Conservation (phyloP, 2,329 filamentous ascomycete genomes). For the Graphilbum sp. region DNA sequence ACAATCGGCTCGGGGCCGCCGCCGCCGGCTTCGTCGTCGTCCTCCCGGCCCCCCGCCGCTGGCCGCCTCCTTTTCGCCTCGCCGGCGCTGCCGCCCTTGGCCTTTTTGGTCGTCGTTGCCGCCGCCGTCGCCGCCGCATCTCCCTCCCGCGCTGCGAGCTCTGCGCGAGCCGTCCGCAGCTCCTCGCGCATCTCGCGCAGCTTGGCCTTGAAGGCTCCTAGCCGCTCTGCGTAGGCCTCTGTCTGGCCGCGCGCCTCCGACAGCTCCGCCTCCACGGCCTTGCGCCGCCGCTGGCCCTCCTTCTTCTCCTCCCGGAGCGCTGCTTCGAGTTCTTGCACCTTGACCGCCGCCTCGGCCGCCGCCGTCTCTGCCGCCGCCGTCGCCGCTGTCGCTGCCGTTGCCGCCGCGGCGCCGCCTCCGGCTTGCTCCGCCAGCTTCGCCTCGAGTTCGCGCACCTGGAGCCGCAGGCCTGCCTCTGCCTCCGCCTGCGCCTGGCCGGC, state of each 20-base stretch:
- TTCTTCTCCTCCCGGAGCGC: constrained; percentile 23
- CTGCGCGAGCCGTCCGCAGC: constrained; percentile 44
- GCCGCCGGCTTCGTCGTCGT: no score
- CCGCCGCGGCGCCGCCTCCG: no score
- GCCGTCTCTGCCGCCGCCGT: neutral
- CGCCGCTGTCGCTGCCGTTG: no score
- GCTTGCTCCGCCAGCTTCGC: constrained; percentile 7
- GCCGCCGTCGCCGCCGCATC: constrained; percentile 13
- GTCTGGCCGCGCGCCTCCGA: constrained; percentile 45
- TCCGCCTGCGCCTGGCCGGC: constrained; percentile 17
- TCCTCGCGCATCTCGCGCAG: constrained; percentile 54
- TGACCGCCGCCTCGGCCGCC: constrained; percentile 5
- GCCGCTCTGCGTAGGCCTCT: constrained; percentile 50
- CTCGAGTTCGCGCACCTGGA: constrained; percentile 10
- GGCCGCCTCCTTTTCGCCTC: constrained; percentile 28
- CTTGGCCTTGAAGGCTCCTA: constrained; percentile 54
- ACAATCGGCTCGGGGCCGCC: constrained; percentile 31
- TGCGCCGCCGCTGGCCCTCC: constrained; percentile 28
- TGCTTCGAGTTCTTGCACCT: constrained; percentile 17
- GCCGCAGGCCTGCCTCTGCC: constrained; percentile 14
- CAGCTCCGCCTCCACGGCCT: constrained; percentile 34
- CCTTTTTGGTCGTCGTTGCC: constrained; percentile 6
- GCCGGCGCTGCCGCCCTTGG: constrained; percentile 12
- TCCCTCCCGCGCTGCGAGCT: constrained; percentile 21
- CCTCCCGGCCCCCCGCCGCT: no score